Percentiles rank a stretch among this genome's conserved stretches.
Conservation (phyloP, 176 grass and related monocot species). For the Oryza meridionalis region DNA sequence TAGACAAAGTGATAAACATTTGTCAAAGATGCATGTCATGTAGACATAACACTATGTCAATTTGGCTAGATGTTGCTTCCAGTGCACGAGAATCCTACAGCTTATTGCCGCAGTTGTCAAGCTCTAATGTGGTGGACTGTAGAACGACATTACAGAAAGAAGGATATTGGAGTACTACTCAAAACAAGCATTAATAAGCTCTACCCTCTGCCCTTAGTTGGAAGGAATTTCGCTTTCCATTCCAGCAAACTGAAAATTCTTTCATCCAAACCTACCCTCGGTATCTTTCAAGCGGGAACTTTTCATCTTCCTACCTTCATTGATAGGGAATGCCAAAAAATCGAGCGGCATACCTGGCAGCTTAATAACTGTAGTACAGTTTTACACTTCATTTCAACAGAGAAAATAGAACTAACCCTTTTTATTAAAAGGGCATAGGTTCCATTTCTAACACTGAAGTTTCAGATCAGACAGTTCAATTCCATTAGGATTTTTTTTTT, state of each 20-base stretch:
- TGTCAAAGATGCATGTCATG: not conserved
- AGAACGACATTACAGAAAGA: not conserved
- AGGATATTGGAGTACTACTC: not conserved
- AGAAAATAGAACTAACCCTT: not conserved
- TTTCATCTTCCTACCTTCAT: not conserved
- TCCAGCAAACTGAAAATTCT: not conserved
- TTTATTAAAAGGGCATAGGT: not conserved
- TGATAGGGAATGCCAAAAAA: not conserved
- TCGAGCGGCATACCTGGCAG: not conserved
- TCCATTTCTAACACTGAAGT: not conserved
- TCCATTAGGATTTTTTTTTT: not conserved
- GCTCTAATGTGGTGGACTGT: not conserved
- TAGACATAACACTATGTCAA: not conserved
- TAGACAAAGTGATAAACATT: not conserved
- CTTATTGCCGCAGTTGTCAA: not conserved
- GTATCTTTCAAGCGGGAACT: not conserved
- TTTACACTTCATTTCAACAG: not conserved
- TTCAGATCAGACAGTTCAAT: not conserved
- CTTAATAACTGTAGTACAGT: not conserved
- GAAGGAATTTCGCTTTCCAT: not conserved
- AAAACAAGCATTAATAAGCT: not conserved
- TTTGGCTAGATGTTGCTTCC: not conserved
- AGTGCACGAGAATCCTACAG: not conserved
- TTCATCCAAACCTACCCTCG: not conserved
- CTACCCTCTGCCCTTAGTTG: not conserved